Evolutionary conservation across 257 asterid genomes (phyloP).

Genomic region (Solanum rostratum): DNA sequence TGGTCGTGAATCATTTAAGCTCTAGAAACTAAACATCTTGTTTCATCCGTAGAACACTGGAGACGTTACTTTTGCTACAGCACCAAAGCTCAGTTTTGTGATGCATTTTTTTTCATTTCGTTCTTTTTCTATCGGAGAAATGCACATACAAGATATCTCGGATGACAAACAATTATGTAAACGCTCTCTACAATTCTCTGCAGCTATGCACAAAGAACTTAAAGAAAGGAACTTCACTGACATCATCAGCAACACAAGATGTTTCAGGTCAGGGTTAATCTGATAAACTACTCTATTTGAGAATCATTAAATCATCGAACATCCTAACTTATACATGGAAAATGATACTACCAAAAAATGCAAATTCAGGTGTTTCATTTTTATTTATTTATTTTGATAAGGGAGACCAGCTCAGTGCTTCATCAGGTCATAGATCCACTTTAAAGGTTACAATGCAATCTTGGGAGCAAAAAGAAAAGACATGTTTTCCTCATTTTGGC

Average conservation of each 20-base stretch:
- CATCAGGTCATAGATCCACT: neutral
- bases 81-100: neutral
- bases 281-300: neutral
- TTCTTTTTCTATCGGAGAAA: neutral
- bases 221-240: neutral
- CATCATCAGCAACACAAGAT: neutral
- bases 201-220: neutral
- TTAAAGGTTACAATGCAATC: neutral
- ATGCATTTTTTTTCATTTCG: neutral
- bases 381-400: neutral
- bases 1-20: neutral
- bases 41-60: neutral
- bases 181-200: neutral
- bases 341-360: neutral
- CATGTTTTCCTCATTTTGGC: neutral
- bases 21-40: neutral
- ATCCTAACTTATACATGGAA: neutral
- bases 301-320: neutral
- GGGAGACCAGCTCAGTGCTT: neutral
- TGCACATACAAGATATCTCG: neutral
- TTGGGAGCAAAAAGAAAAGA: neutral
- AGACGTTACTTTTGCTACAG: neutral
- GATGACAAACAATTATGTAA: neutral
- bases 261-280: neutral
- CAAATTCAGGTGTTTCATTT: neutral